Evolutionary conservation across 2,329 filamentous ascomycete species (phyloP).

Genomic region (Epichloe uncinata): DNA sequence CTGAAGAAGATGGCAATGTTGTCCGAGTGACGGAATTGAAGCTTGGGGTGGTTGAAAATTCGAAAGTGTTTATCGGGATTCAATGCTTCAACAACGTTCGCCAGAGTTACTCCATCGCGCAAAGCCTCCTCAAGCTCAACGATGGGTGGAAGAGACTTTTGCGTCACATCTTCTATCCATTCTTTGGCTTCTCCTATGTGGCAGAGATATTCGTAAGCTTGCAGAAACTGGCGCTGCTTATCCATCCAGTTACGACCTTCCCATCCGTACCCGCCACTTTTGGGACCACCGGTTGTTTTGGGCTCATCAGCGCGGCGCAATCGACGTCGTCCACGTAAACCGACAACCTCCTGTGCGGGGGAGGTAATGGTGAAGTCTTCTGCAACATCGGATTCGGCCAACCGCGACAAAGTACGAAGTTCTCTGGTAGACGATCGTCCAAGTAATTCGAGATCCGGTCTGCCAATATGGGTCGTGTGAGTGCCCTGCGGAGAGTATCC

Average conservation of each 20-base stretch:
- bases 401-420: constrained; percentile 71
- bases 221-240: constrained; percentile 88
- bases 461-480: constrained; percentile 34
- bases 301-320: constrained; percentile 58
- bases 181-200: constrained; percentile 98
- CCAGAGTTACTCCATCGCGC: constrained; percentile 83
- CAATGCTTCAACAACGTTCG: constrained; percentile 83
- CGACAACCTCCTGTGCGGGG: constrained; percentile 72
- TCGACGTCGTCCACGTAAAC: constrained; percentile 69
- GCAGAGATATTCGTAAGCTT: constrained; percentile 96
- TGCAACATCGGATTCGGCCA: constrained; percentile 60
- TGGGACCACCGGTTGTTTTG: constrained; percentile 31
- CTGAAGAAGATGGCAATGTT: constrained; percentile 96
- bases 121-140: constrained; percentile 88
- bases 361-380: constrained; percentile 73
- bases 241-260: constrained; percentile 95
- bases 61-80: constrained; percentile 62
- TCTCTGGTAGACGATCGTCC: constrained; percentile 85
- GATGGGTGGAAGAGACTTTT: constrained; percentile 76
- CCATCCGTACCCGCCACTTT: constrained; percentile 51
- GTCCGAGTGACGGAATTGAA: constrained; percentile 93
- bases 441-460: constrained; percentile 66
- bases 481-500: constrained; percentile 19
- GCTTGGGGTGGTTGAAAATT: constrained; percentile 72
- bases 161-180: constrained; percentile 90